Conservation (phyloP, 1,284 basidiomycete species). For the Ustilago loliicola region DNA sequence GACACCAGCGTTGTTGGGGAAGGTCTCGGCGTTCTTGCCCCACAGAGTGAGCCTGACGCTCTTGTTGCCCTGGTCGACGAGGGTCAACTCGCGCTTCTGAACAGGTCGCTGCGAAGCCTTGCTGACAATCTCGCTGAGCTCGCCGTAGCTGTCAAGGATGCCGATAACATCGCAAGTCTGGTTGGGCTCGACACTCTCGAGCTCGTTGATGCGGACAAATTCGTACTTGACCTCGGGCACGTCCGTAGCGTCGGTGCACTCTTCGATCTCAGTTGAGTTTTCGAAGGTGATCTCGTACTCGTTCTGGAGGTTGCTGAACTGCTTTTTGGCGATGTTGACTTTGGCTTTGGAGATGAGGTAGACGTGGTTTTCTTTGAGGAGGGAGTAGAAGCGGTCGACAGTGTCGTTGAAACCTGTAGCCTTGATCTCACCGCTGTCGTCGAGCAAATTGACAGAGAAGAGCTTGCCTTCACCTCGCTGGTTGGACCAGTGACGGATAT, state of each 20-base stretch:
- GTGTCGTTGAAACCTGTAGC: slow-evolving; percentile 88
- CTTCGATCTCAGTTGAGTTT: slow-evolving; percentile 71
- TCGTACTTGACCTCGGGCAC: slow-evolving; percentile 70
- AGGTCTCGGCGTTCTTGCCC: slow-evolving; percentile 94
- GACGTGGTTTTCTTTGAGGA: slow-evolving; percentile 90
- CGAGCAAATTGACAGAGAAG: slow-evolving; percentile 93
- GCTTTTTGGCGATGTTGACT: slow-evolving; percentile 96
- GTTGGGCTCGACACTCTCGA: slow-evolving; percentile 67
- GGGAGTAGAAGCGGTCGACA: slow-evolving; percentile 86
- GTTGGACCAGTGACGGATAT: slow-evolving; percentile 91
- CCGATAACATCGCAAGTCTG: slow-evolving; percentile 71
- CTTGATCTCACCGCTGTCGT: slow-evolving; percentile 78
- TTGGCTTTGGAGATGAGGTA: slow-evolving; percentile 91
- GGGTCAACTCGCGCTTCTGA: slow-evolving; percentile 72
- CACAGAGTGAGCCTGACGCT: slow-evolving; percentile 90
- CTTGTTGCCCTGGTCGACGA: slow-evolving; percentile 87
- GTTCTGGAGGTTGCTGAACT: slow-evolving; percentile 89
- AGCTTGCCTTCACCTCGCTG: slow-evolving; percentile 92
- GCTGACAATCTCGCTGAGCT: slow-evolving; percentile 65
- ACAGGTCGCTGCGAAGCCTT: slow-evolving; percentile 69
- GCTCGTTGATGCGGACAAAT: slow-evolving; percentile 66
- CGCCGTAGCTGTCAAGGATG: slow-evolving; percentile 64
- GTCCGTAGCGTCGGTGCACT: slow-evolving; percentile 65
- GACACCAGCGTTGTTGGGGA: slow-evolving; percentile 69
- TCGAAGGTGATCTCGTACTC: slow-evolving; percentile 96